These are phyloP conservation scores for Aspergillus sclerotiicarbonarius DNA, from an alignment of 495 filamentous ascomycete species.

Conservation along the genomic window DNA sequence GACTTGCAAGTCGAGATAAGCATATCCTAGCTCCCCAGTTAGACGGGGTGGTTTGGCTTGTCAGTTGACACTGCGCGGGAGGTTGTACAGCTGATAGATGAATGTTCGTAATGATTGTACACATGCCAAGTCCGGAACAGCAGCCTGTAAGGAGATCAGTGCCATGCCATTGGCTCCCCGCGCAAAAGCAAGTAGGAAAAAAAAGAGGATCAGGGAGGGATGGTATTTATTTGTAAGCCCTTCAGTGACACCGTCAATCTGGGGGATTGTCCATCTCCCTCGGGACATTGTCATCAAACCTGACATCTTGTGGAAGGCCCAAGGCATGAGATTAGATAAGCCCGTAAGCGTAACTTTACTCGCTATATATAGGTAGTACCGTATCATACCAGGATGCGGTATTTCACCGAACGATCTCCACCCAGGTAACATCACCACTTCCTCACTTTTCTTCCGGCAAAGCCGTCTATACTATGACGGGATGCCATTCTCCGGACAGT, in stretches of 20 bases:
- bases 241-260: neutral
- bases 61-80: slow-evolving; percentile 3
- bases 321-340: neutral
- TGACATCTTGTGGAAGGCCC: neutral
- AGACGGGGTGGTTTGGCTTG: neutral
- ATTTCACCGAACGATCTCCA: neutral
- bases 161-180: neutral
- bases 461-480: neutral
- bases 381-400: neutral
- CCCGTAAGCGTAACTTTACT: neutral
- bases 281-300: neutral
- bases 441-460: neutral
- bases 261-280: neutral
- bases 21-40: neutral
- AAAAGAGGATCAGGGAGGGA: neutral
- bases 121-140: neutral
- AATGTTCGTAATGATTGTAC: neutral
- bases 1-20: slow-evolving; percentile 4
- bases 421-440: slow-evolving; percentile 2
- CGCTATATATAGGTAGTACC: neutral
- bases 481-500: neutral
- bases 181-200: neutral
- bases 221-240: neutral
- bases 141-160: neutral
- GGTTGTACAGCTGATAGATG: neutral